Evolutionary conservation across 352 stramenopile genomes (phyloP).

Genomic region (Globisporangium paddicum): DNA sequence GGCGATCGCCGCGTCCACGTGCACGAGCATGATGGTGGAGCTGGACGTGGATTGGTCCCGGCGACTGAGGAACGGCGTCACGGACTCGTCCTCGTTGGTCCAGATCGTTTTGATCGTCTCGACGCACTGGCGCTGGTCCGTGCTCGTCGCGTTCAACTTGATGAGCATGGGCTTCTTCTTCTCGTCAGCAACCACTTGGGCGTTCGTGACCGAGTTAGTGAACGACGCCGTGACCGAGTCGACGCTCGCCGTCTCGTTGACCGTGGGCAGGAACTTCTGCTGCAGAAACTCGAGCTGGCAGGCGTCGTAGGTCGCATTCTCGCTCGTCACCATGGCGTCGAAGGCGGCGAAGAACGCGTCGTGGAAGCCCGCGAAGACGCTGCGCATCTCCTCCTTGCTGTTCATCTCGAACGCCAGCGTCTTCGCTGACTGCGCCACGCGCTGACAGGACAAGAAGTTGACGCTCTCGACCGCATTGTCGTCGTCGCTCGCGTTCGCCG

Average conservation of each 20-base stretch:
- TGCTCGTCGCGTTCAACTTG: constrained; percentile 24
- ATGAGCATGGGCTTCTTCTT: constrained; percentile 45
- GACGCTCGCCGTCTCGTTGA: constrained; percentile 26
- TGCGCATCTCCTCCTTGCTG: constrained; percentile 15
- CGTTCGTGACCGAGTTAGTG: constrained; percentile 8
- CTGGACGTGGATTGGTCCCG: constrained; percentile 28
- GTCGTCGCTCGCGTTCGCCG: neutral
- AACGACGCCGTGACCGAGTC: constrained; percentile 13
- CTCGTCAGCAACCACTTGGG: neutral
- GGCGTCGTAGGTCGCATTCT: constrained; percentile 48
- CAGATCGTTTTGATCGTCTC: constrained; percentile 29
- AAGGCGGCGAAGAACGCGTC: constrained; percentile 61
- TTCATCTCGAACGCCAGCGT: constrained; percentile 37
- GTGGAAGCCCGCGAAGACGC: constrained; percentile 52
- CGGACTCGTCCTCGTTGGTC: constrained; percentile 24
- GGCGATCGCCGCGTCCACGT: constrained; percentile 28
- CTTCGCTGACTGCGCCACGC: constrained; percentile 24
- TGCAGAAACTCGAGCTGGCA: constrained; percentile 68
- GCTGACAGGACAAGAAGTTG: constrained; percentile 34
- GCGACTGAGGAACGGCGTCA: constrained; percentile 57
- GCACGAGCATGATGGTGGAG: constrained; percentile 52
- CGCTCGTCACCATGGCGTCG: constrained; percentile 55
- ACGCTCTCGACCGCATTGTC: constrained; percentile 19
- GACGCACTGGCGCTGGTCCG: constrained; percentile 46
- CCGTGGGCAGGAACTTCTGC: constrained; percentile 42